Percentiles rank a stretch among this genome's conserved stretches.
phyloP scores from a whole-genome alignment of 129 eudicot genomes.

The Centella asiatica region DNA sequence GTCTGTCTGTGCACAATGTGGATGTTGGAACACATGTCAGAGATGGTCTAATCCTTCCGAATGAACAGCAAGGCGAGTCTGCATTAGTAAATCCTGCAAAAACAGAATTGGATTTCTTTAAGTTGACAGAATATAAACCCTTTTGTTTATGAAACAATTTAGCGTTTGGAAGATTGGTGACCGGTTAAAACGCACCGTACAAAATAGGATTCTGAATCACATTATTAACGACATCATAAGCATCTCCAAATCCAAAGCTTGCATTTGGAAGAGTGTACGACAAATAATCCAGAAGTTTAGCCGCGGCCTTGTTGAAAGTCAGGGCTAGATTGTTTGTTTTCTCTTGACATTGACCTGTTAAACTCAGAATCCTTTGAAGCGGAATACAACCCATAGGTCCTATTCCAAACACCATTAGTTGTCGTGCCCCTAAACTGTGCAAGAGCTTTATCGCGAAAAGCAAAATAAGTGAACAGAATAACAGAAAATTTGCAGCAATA shows the following conservation, averaged over 20 bases:
- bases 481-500: too few relatives aligned
- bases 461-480: background rate
- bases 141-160: too few relatives aligned
- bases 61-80: slow-evolving; percentile 94
- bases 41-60: slow-evolving; percentile 84
- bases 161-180: too few relatives aligned
- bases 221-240: slow-evolving; percentile 86
- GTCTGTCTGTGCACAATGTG: slow-evolving; percentile 65
- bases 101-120: background rate
- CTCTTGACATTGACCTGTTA: slow-evolving; percentile 69
- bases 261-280: slow-evolving; percentile 65
- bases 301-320: slow-evolving; percentile 48
- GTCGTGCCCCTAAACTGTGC: slow-evolving; percentile 71
- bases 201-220: slow-evolving; percentile 55
- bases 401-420: slow-evolving; percentile 81
- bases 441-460: slow-evolving; percentile 30
- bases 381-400: slow-evolving; percentile 99
- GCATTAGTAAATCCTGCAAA: slow-evolving; percentile 70
- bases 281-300: slow-evolving; percentile 43
- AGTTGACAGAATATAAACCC: too few relatives aligned
- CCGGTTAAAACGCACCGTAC: slow-evolving; percentile 49
- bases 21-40: slow-evolving; percentile 88
- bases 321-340: slow-evolving; percentile 70
- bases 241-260: slow-evolving; percentile 68
- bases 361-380: slow-evolving; percentile 78